Base-by-base conservation (phyloP, 108 stramenopile genomes). In the Hondaea fermentalgiana region DNA sequence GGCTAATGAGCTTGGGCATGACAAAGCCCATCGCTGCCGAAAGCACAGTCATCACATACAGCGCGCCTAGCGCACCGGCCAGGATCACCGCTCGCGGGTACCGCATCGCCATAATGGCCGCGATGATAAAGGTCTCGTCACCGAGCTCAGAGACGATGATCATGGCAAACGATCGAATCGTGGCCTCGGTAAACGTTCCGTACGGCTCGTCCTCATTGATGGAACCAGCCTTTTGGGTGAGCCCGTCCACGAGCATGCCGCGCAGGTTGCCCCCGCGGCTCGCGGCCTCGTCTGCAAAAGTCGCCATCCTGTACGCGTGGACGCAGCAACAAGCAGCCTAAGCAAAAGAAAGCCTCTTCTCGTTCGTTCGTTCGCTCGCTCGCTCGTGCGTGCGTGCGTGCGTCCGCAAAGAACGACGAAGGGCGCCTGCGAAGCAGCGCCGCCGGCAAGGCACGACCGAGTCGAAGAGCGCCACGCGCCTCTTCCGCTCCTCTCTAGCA, bases 51-150 rank as follows among this genome's bases (percentile, higher is more conserved):
- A 99, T 99, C 72, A 98, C 91, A 28, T 97, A 94, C 44, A 99
- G 91, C 2, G 97, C 97, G 16, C 91, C 89, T 57, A 99, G 94
- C 8, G 97, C 97, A 21, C 98, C 99, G 14, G 89, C 89, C 91
- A 98, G 99, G 28, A 99, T 97, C 1, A 97, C 95, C 53, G 95
- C 89, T 44, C 98, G 94, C 43, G 94, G 88, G 93, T 97, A 93
- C 72, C 96, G 93, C 97, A 99, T 98, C 59, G 95, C 95, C 71
- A 99, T 89, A n/a, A 99, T 95, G 19, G 98, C 99, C 8, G 99
- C 99, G 90, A 99, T 98, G 93, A 99, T 99, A 90, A 99, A 99
- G 60, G 99, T 99, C 89, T 99, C 99, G 93, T 99, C 99, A 49
- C 99, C 99, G 89, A 99, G 97, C 90, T 99, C 99, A 71, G 98